phyloP scores from a whole-genome alignment of 345 rosid species.

The Psidium friedrichsthalianum region DNA sequence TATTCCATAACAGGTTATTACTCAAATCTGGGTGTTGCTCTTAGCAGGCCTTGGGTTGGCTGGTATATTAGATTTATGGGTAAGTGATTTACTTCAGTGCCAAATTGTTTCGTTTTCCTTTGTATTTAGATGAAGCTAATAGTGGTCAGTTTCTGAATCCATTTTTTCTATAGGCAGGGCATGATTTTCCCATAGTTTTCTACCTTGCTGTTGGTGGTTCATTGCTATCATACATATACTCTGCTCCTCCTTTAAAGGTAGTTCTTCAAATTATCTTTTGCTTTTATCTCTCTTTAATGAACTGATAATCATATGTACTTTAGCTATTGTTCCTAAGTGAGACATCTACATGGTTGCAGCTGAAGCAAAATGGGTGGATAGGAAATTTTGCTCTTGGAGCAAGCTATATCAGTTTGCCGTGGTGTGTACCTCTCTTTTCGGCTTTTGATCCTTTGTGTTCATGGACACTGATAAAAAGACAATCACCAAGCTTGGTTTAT shows the following conservation, averaged over 20 bases:
- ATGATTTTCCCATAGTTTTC: constrained; percentile 56
- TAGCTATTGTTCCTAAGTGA: background rate
- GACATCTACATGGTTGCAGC: constrained; percentile 32
- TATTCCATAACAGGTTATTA: constrained; percentile 52
- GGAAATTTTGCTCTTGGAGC: constrained; percentile 96
- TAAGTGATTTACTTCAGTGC: constrained; percentile 23
- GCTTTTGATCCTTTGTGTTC: background rate
- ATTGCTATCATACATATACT: constrained; percentile 84
- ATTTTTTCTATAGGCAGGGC: constrained; percentile 69
- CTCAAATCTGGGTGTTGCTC: constrained; percentile 83
- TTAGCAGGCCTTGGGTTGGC: constrained; percentile 80
- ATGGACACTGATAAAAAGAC: background rate
- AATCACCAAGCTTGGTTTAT: background rate
- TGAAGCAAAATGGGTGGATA: constrained; percentile 97
- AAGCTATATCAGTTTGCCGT: constrained; percentile 95
- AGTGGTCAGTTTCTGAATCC: constrained; percentile 1
- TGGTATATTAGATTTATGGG: constrained; percentile 85
- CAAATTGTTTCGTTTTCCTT: background rate
- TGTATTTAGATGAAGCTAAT: background rate
- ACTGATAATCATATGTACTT: background rate
- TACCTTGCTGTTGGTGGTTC: constrained; percentile 98
- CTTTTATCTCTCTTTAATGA: background rate
- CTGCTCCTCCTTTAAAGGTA: constrained; percentile 98
- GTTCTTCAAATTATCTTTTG: background rate
- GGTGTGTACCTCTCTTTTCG: constrained; percentile 28